phyloP scores from a whole-genome alignment of 306 rosid species.

The Quercus glauca region DNA sequence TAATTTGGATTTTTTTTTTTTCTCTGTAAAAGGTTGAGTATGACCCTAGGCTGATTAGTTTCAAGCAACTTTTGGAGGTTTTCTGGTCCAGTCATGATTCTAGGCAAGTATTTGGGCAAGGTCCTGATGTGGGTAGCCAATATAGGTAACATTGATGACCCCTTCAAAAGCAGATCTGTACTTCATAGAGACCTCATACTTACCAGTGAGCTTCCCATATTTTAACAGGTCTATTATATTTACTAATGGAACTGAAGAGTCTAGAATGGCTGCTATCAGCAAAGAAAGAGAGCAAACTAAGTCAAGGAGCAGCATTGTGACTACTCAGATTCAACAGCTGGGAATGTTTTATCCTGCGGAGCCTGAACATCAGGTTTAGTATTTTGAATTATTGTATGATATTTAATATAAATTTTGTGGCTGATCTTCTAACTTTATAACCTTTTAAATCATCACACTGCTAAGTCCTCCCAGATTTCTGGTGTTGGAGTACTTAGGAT shows the following conservation, averaged over 20 bases:
- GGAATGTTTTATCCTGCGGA: slow-evolving; percentile 76
- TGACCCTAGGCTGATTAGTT: slow-evolving; percentile 63
- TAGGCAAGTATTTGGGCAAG: slow-evolving; percentile 96
- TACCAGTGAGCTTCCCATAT: slow-evolving; percentile 11
- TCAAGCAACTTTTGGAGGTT: slow-evolving; percentile 65
- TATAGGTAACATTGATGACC: slow-evolving; percentile 57
- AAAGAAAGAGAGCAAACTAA: slow-evolving; percentile 84
- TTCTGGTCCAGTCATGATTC: slow-evolving; percentile 94
- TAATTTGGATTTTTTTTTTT: neutral
- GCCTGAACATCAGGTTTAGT: slow-evolving; percentile 84
- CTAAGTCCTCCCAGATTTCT: neutral
- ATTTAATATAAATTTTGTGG: neutral
- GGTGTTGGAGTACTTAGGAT: neutral
- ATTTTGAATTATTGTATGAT: slow-evolving; percentile 9
- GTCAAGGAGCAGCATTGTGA: slow-evolving; percentile 72
- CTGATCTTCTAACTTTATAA: slow-evolving; percentile 14
- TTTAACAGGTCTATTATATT: slow-evolving; percentile 76
- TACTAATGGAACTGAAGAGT: slow-evolving; percentile 76
- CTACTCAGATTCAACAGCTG: slow-evolving; percentile 74
- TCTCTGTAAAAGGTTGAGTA: slow-evolving; percentile 66
- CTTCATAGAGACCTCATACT: slow-evolving; percentile 3
- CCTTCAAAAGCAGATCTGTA: neutral
- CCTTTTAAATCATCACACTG: neutral
- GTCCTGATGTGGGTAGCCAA: slow-evolving; percentile 95
- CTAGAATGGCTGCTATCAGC: slow-evolving; percentile 67